These are phyloP conservation scores for Inga leiocalycina DNA, from an alignment of 306 rosid species.

Conservation along the genomic window DNA sequence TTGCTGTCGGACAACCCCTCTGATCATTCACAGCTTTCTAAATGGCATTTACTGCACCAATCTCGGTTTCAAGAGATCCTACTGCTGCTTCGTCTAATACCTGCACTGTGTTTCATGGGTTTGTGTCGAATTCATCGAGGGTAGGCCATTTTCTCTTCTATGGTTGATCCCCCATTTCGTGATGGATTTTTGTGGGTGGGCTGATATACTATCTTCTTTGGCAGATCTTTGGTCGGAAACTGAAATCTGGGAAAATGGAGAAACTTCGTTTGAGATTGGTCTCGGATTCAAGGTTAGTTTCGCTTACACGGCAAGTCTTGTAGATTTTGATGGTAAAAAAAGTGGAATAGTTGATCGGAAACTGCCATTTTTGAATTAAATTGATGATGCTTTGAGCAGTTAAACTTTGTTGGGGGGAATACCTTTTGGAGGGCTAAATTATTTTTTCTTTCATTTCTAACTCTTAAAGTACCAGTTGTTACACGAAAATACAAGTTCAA, in stretches of 20 bases:
- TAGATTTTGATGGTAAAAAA: neutral
- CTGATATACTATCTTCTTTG: neutral
- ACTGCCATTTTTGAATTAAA: neutral
- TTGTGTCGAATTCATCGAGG: slow-evolving; percentile 31
- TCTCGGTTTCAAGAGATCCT: slow-evolving; percentile 45
- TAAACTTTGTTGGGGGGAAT: neutral
- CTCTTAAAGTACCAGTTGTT: neutral
- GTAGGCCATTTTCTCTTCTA: slow-evolving; percentile 34
- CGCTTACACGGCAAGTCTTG: neutral
- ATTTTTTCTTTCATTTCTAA: neutral
- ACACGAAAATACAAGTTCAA: neutral
- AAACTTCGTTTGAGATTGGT: neutral
- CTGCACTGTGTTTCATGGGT: slow-evolving; percentile 18
- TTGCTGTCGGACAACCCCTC: slow-evolving; percentile 10
- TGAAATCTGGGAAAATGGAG: neutral
- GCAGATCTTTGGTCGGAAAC: neutral
- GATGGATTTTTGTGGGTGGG: slow-evolving; percentile 10
- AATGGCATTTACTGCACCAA: slow-evolving; percentile 69
- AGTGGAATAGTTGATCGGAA: neutral
- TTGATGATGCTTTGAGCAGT: neutral
- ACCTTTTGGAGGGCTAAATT: neutral
- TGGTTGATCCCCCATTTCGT: slow-evolving; percentile 4
- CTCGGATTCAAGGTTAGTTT: neutral
- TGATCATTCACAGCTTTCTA: slow-evolving; percentile 29
- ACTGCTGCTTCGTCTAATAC: slow-evolving; percentile 28